Evolutionary conservation across 1,284 basidiomycete species (phyloP), one percentile per base, ranked within the genome.

Genomic region (Coniferiporia sulphurascens): DNA sequence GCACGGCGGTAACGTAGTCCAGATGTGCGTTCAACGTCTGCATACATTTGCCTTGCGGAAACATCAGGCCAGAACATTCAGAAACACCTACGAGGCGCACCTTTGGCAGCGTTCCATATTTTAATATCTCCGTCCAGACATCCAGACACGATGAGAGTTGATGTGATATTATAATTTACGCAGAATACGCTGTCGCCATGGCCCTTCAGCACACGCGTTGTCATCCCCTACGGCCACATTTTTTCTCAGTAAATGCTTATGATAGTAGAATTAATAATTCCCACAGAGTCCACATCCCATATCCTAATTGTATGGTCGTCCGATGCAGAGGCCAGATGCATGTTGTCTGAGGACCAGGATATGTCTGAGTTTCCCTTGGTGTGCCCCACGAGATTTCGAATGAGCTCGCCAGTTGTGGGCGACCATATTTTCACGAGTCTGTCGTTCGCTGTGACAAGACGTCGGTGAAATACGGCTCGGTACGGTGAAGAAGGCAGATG

Each of bases 151-250:
- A 98, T 78, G 17, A 98, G 75, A 63, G 93, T 95, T 0, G 90
- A 89, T 9, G 90, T 81, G 0, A 86, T 85, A 69, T 95, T 95
- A 72, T 93, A 98, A 64, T 95, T 92, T 8, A 97, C 78, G 67
- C 93, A 95, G 65, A 98, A 92, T 0, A 98, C 93, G 69, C 86
- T 92, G 65, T 88, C 93, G 1, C 91, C 84, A 68, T 99, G 96
- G 0, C 91, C 92, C 62, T 81, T 82, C 8, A 96, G 75, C 3
- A 78, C 76, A 68, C 87, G 88, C 32, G 79, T 79, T 0, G 83
- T 84, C 50, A 85, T 65, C 7, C 88, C 89, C 89, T 92, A 57
- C n/a, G 51, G 5, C 56, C 27, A 5, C 27, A 27, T 27, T 27
- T 2, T 59, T 38, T 38, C 49, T 48, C 10, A 35, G 53, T 3